Percentiles rank a stretch among this genome's conserved stretches.
phyloP scores from a whole-genome alignment of 75 land plant species.

The Pinus taeda region DNA sequence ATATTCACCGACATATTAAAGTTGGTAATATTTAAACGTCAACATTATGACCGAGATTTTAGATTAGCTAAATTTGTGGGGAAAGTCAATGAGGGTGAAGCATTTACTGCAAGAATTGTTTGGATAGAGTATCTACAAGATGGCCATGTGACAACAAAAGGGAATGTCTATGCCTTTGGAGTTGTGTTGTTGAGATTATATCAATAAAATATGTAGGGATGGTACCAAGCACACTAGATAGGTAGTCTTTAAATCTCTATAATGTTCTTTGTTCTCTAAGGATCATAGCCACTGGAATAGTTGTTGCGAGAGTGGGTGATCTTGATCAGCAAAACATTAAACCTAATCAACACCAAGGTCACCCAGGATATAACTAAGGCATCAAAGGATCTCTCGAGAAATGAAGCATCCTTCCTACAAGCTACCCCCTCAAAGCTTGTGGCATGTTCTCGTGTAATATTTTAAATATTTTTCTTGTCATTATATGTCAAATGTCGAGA shows the following conservation, averaged over 20 bases:
- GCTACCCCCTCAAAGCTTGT: too few species aligned
- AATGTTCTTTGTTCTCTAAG: slow-evolving; percentile 11
- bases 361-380: too few species aligned
- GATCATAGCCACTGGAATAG: too few species aligned
- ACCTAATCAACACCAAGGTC: too few species aligned
- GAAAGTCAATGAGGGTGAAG: slow-evolving; percentile 28
- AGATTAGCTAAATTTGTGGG: slow-evolving; percentile 63
- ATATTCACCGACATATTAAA: slow-evolving; percentile 89
- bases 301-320: too few species aligned
- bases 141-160: slow-evolving; percentile 73
- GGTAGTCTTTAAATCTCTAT: slow-evolving; percentile 75
- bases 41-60: slow-evolving; percentile 71
- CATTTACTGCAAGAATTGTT: slow-evolving; percentile 37
- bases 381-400: too few species aligned
- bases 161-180: slow-evolving; percentile 93
- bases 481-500: too few species aligned
- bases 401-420: too few species aligned
- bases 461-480: too few species aligned
- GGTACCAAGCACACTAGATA: slow-evolving; percentile 39
- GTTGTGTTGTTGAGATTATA: slow-evolving; percentile 78
- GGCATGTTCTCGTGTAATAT: too few species aligned
- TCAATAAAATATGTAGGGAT: slow-evolving; percentile 66
- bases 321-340: too few species aligned
- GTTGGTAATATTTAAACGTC: slow-evolving; percentile 72
- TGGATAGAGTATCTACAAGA: slow-evolving; percentile 64